A percentile compares a stretch with the other conserved stretches of the same genome.
phyloP scores from a whole-genome alignment of 2,329 filamentous ascomycete species.

The Fusarium lateritium region DNA sequence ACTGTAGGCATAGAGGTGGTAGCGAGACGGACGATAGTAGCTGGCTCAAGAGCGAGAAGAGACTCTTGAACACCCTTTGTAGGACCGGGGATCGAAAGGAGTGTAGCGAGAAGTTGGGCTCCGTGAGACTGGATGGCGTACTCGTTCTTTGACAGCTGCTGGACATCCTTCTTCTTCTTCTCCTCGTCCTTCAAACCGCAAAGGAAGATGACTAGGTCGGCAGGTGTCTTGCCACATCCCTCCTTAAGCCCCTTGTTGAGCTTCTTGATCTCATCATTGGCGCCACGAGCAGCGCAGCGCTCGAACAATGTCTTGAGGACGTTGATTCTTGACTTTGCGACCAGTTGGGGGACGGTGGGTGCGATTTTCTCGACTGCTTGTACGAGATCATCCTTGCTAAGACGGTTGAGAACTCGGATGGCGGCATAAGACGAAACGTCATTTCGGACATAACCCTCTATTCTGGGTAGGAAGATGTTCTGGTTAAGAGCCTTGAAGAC shows the following conservation, averaged over 20 bases:
- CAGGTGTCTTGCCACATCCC: slow-evolving; percentile 64
- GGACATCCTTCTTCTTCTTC: slow-evolving; percentile 55
- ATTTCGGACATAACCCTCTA: slow-evolving; percentile 87
- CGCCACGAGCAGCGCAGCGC: slow-evolving; percentile 79
- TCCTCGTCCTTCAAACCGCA: slow-evolving; percentile 61
- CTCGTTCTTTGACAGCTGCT: slow-evolving; percentile 69
- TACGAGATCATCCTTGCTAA: slow-evolving; percentile 88
- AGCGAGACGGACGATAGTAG: slow-evolving; percentile 75
- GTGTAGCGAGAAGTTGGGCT: slow-evolving; percentile 83
- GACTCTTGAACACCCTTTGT: slow-evolving; percentile 80
- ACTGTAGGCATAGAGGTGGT: slow-evolving; percentile 66
- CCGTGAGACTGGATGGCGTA: slow-evolving; percentile 75
- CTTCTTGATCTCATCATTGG: slow-evolving; percentile 65
- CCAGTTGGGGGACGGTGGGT: slow-evolving; percentile 79
- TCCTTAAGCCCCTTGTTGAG: slow-evolving; percentile 65
- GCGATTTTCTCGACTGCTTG: slow-evolving; percentile 79
- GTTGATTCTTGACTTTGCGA: slow-evolving; percentile 82
- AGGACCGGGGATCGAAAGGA: slow-evolving; percentile 82
- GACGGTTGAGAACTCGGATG: slow-evolving; percentile 83
- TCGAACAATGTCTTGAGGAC: slow-evolving; percentile 88
- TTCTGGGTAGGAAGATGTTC: slow-evolving; percentile 83
- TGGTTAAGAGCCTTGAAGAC: slow-evolving; percentile 90
- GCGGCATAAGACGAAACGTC: slow-evolving; percentile 92
- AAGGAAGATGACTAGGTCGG: slow-evolving; percentile 64
- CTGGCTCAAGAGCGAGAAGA: slow-evolving; percentile 71